A percentile compares a stretch with the other conserved stretches of the same genome.
These are phyloP conservation scores for Actinidia polygama DNA, from an alignment of 179 eudicot species.

Conservation along the genomic window DNA sequence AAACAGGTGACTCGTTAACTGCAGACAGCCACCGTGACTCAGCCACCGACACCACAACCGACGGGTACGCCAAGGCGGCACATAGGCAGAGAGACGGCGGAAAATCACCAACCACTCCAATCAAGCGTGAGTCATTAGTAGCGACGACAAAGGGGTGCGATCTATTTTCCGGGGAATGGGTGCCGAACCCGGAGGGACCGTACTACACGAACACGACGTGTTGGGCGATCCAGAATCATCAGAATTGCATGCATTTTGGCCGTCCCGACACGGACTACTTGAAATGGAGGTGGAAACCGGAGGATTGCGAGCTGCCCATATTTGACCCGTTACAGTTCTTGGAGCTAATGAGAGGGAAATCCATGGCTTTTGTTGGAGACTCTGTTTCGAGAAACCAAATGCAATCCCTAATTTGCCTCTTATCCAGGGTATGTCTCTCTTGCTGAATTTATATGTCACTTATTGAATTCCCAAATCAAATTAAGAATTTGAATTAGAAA, in stretches of 20 bases:
- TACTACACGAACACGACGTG: slow-evolving; percentile 32
- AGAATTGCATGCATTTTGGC: slow-evolving; percentile 32
- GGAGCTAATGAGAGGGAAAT: slow-evolving; percentile 28
- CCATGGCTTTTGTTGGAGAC: slow-evolving; percentile 36
- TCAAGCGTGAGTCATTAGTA: not conserved
- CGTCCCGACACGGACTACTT: slow-evolving; percentile 29
- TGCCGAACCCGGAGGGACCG: slow-evolving; percentile 27
- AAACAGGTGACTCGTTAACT: too few species aligned
- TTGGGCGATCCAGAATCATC: slow-evolving; percentile 26
- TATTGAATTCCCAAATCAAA: too few species aligned
- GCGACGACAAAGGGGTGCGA: slow-evolving; percentile 16
- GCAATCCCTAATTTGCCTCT: slow-evolving; percentile 36
- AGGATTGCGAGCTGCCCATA: slow-evolving; percentile 28
- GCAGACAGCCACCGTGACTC: too few species aligned
- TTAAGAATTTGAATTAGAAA: too few species aligned
- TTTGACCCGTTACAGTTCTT: slow-evolving; percentile 29
- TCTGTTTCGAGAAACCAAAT: slow-evolving; percentile 36
- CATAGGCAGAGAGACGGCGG: slow-evolving; percentile 6
- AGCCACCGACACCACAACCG: too few species aligned
- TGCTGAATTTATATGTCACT: too few species aligned
- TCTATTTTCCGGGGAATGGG: slow-evolving; percentile 30
- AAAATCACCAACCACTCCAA: not conserved
- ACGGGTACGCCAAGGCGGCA: too few species aligned
- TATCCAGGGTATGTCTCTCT: slow-evolving; percentile 24
- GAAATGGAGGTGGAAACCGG: slow-evolving; percentile 37